A percentile compares a stretch with the other conserved stretches of the same genome.
Evolutionary conservation across 495 filamentous ascomycete genomes (phyloP).

Genomic region (Bacidia rubella): DNA sequence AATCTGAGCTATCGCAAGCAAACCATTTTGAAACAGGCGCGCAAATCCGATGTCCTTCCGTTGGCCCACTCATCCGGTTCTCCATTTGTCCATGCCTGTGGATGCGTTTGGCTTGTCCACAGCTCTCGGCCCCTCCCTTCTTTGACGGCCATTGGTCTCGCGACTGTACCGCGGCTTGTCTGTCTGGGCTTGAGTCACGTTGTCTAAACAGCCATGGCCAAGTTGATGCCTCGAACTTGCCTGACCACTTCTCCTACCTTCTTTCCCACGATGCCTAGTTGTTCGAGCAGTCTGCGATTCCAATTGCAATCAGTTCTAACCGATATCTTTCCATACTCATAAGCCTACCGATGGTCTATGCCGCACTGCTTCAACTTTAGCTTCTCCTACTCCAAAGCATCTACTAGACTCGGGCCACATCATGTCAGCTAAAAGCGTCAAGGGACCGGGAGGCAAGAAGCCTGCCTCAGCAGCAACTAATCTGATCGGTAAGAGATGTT

Average conservation of each 20-base stretch:
- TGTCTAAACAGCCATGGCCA: too few species aligned
- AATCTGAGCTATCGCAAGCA: neutral
- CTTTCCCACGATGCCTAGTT: too few species aligned
- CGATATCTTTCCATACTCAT: too few species aligned
- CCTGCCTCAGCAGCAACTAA: constrained; percentile 80
- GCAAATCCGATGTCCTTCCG: neutral
- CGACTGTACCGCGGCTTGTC: neutral
- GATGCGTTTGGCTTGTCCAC: neutral
- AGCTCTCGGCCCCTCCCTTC: neutral
- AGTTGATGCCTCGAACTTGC: too few species aligned
- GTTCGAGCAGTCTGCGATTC: too few species aligned
- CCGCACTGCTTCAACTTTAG: too few species aligned
- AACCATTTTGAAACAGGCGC: neutral
- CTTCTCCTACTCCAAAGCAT: neutral
- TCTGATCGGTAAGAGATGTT: constrained; percentile 59
- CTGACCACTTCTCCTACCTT: too few species aligned
- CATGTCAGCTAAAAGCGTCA: constrained; percentile 52
- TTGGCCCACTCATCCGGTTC: neutral
- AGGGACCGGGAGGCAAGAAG: constrained; percentile 57
- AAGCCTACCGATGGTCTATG: too few species aligned
- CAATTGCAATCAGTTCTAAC: too few species aligned
- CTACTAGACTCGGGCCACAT: neutral
- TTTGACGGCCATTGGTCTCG: neutral
- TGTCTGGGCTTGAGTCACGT: neutral
- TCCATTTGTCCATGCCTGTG: constrained; percentile 1